phyloP scores from a whole-genome alignment of 1,284 basidiomycete species.

The Heliocybe sulcata region DNA sequence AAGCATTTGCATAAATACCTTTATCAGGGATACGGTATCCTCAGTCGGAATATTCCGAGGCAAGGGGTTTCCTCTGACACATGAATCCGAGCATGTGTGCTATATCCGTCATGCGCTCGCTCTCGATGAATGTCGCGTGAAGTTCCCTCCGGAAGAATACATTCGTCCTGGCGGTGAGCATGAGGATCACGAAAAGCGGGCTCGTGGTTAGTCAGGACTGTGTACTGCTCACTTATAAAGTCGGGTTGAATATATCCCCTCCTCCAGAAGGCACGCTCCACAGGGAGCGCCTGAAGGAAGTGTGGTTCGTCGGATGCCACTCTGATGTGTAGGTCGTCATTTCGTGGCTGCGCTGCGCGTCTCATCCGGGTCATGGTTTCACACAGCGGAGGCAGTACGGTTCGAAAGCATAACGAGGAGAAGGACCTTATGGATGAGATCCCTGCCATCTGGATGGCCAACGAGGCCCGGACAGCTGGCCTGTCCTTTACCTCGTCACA shows the following conservation, averaged over 20 bases:
- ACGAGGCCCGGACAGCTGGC: not conserved
- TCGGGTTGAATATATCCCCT: too few relatives aligned
- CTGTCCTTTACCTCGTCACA: not conserved
- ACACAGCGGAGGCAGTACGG: not conserved
- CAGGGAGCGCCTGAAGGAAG: slow-evolving; percentile 1
- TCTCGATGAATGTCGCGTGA: slow-evolving; percentile 18
- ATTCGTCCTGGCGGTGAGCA: not conserved
- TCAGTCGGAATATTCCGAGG: slow-evolving; percentile 22
- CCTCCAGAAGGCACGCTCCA: not conserved
- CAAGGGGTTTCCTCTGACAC: slow-evolving; percentile 18
- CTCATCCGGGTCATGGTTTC: not conserved
- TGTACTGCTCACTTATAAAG: not conserved
- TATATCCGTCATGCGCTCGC: slow-evolving; percentile 23
- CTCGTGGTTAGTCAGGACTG: not conserved
- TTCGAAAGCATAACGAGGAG: not conserved
- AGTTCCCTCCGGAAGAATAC: slow-evolving; percentile 16
- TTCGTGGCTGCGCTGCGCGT: not conserved
- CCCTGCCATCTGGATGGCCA: not conserved
- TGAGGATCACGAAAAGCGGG: too few relatives aligned
- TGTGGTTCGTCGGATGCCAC: slow-evolving; percentile 3
- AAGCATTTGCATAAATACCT: too few relatives aligned
- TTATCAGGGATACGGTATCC: slow-evolving; percentile 34
- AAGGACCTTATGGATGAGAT: not conserved
- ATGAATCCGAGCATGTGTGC: slow-evolving; percentile 16
- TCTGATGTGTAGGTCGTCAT: slow-evolving; percentile 1